Base-by-base conservation (phyloP, 257 asterid species). In the Fraxinus anomala region DNA sequence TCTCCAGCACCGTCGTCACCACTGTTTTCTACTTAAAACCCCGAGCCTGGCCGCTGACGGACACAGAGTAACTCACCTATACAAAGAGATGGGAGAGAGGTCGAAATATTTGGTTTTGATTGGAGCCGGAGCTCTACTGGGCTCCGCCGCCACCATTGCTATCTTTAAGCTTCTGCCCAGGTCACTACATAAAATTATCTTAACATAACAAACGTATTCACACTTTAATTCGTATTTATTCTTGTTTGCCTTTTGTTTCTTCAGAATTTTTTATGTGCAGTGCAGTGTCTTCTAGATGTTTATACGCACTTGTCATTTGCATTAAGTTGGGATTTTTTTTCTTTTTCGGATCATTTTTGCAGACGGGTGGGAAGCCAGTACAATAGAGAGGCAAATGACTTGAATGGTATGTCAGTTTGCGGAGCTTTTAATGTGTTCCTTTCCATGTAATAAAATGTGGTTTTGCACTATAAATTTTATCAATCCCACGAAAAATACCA, bases 51-150 rank as follows among this genome's bases (percentile, higher is more conserved):
- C 69, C 9, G 59, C 36, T 33, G 56, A 21, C 72, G 0, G 23
- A 13, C 69, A 44, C 59, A 26, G 24, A 36, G 34, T 42, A 56
- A 68, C 70, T 34, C 68, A 44, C 37, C 28, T 77, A 74, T 44
- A 47, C 28, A 54, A 4, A n/a, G 79, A 39, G 70, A 92, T 89
- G 96, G 92, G 85, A 61, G 96, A 90, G 77, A 90, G 80, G 82
- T 85, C 85, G 47, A 94, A 89, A 80, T 71, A 76, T 70, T 24
- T 91, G 84, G 85, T 83, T 73, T 75, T 87, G 77, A 74, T 94
- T 42, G 94, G 94, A 70, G 94, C 90, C 16, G 97, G 97, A 75
- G 96, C 92, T 78, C 54, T 92, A 26, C 61, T 92, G 34, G 97
- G 98, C 59, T 91, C 97, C 42, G 90, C 87, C 49, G 91, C 96